phyloP scores from a whole-genome alignment of 2,329 filamentous ascomycete species.

The Claviceps capensis region DNA sequence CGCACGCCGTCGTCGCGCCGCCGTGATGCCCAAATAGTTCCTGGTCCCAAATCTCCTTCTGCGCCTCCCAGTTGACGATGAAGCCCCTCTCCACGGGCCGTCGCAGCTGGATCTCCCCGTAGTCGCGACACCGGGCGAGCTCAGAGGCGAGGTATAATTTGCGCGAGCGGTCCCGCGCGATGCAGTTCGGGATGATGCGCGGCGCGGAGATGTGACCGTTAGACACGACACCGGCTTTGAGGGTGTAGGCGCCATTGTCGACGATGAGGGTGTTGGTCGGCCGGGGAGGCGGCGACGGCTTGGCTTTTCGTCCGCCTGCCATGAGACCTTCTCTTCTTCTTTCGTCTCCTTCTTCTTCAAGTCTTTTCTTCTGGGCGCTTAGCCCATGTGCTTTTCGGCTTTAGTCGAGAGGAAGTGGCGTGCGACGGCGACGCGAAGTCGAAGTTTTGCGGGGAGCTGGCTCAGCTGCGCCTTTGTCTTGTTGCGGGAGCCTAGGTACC shows the following conservation, averaged over 20 bases:
- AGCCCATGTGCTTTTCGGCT: not conserved
- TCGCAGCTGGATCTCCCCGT: slow-evolving; percentile 76
- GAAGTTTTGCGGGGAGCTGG: too few relatives aligned
- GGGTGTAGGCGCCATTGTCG: slow-evolving; percentile 82
- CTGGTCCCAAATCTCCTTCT: slow-evolving; percentile 91
- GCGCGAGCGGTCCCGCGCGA: slow-evolving; percentile 69
- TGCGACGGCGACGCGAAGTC: too few relatives aligned
- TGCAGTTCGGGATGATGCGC: slow-evolving; percentile 69
- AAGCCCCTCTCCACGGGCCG: slow-evolving; percentile 90
- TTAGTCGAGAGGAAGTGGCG: too few relatives aligned
- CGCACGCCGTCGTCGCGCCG: slow-evolving; percentile 41
- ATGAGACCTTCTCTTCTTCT: slow-evolving; percentile 14
- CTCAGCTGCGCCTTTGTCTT: too few relatives aligned
- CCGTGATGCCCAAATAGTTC: slow-evolving; percentile 59
- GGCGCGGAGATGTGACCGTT: slow-evolving; percentile 39
- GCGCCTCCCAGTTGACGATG: slow-evolving; percentile 89
- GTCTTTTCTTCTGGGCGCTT: not conserved
- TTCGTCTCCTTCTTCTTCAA: too few relatives aligned
- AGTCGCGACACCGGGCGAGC: slow-evolving; percentile 68
- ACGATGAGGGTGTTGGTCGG: slow-evolving; percentile 65
- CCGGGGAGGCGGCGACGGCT: slow-evolving; percentile 34
- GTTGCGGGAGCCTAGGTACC: too few relatives aligned
- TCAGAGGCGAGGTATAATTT: slow-evolving; percentile 71
- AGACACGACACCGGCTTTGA: slow-evolving; percentile 74
- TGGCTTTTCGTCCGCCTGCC: slow-evolving; percentile 38